Conservation (phyloP, 1,139 yeast genomes). For the Candida glucosophila region DNA sequence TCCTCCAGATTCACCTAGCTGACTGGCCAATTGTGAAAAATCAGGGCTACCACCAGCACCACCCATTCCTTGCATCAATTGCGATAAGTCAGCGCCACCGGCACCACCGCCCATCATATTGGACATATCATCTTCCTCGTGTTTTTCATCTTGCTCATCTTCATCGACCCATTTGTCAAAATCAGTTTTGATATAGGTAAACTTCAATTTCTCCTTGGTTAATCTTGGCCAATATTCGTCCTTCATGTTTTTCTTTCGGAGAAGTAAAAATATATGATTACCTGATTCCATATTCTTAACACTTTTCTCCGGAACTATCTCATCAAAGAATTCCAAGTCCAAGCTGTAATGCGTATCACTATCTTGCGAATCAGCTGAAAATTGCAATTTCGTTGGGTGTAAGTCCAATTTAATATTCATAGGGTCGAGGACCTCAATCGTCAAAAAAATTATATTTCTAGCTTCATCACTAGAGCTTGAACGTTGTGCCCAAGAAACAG, state of each 20-base stretch:
- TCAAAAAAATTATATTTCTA: slow-evolving; percentile 69
- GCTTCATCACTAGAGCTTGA: slow-evolving; percentile 61
- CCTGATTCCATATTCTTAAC: slow-evolving; percentile 54
- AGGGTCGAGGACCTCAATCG: slow-evolving; percentile 69
- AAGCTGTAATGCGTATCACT: slow-evolving; percentile 45
- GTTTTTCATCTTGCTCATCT: slow-evolving; percentile 74
- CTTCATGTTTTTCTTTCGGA: slow-evolving; percentile 59
- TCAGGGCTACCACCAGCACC: slow-evolving; percentile 27
- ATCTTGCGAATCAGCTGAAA: slow-evolving; percentile 49
- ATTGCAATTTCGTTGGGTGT: slow-evolving; percentile 47
- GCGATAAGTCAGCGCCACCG: slow-evolving; percentile 13
- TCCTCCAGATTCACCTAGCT: slow-evolving; percentile 35
- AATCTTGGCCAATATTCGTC: slow-evolving; percentile 91
- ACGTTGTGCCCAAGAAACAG: slow-evolving; percentile 93
- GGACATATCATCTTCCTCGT: slow-evolving; percentile 34
- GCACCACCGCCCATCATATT: slow-evolving; percentile 19
- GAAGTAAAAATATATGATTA: slow-evolving; percentile 58
- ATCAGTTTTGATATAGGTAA: slow-evolving; percentile 80
- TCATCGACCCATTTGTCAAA: slow-evolving; percentile 97
- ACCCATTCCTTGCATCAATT: slow-evolving; percentile 14
- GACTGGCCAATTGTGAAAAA: slow-evolving; percentile 32
- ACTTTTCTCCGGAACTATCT: slow-evolving; percentile 61
- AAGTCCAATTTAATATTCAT: slow-evolving; percentile 54
- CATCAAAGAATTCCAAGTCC: slow-evolving; percentile 62
- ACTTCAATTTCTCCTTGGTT: slow-evolving; percentile 64